Base-by-base conservation (phyloP, 139 green algal species). In the Chlamydomonas sp. region DNA sequence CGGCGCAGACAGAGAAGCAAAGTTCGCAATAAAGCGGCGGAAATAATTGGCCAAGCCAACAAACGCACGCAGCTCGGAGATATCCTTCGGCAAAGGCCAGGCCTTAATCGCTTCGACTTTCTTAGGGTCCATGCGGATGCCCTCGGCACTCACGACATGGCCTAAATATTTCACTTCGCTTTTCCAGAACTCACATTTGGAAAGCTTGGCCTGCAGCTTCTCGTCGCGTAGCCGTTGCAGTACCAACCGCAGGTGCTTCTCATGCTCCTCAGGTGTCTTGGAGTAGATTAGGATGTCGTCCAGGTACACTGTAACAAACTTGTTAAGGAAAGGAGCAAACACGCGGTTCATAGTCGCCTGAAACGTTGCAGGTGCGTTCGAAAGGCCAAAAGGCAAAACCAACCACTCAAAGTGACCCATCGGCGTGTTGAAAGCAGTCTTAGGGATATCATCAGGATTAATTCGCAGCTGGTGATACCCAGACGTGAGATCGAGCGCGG, bases 281-380 rank as follows among this genome's bases (percentile, higher is more conserved):
- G 58, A 86, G 66, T 88, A 91, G 5, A 89, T 83, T 0, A 93
- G 76, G 10, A 91, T 85, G 66, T 93, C 88, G 83, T 93, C 88
- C n/a, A 91, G 72, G 71, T 91, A 93, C 5, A 91, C 61, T 1
- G 87, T 1, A 58, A 91, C 79, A 87, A 89, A 89, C 7, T 89
- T 84, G 64, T 31, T 15, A 3, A 90, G 62, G 4, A 84, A 49
- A 0, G 62, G 49, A 31, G 20, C 16, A 0, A 77, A 91, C 31
- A 92, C 74, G 9, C 58, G 61, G 63, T 93, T 80, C 87, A 93
- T 89, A 8, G 57, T 49, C 5, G 62, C 68, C 67, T 89, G 80
- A 78, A 93, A 90, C 4, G 85, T 79, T 2, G 84, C 76, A 18
- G 90, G 90, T 1, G 87, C 90, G 63, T 90, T 89, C 2, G 82